phyloP scores from a whole-genome alignment of 1,139 yeast genomes.

The Zhuliangozyma parablackwelliae region DNA sequence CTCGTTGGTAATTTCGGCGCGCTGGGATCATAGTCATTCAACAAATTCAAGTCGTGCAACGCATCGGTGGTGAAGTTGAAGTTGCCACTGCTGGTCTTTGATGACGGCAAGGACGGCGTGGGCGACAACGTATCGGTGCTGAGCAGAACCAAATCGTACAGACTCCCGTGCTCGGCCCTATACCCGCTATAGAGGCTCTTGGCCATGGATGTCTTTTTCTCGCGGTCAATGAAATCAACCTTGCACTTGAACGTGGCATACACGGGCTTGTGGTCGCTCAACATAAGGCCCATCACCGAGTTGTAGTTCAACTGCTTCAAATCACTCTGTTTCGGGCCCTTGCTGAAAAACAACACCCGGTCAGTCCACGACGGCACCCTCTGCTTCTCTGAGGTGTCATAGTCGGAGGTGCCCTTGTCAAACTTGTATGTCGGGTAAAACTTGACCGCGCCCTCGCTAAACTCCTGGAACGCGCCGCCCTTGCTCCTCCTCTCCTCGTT shows the following conservation, averaged over 20 bases:
- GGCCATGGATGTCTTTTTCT: slow-evolving; percentile 26
- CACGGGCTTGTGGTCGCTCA: slow-evolving; percentile 92
- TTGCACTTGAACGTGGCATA: slow-evolving; percentile 66
- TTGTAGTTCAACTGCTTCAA: slow-evolving; percentile 58
- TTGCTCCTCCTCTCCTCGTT: slow-evolving; percentile 67
- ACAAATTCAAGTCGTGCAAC: slow-evolving; percentile 33
- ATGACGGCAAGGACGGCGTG: slow-evolving; percentile 11
- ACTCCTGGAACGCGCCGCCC: slow-evolving; percentile 67
- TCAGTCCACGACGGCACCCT: slow-evolving; percentile 98
- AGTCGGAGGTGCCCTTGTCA: slow-evolving; percentile 78
- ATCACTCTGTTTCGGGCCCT: slow-evolving; percentile 38
- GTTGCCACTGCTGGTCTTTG: slow-evolving; percentile 9
- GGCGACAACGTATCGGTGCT: slow-evolving; percentile 6
- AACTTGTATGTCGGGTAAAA: slow-evolving; percentile 93
- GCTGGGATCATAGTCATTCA: slow-evolving; percentile 23
- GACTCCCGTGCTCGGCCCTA: slow-evolving; percentile 25
- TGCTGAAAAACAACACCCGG: slow-evolving; percentile 56
- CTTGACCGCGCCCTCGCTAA: slow-evolving; percentile 70
- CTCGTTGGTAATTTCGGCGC: slow-evolving; percentile 20
- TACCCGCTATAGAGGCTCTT: slow-evolving; percentile 28
- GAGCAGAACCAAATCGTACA: slow-evolving; percentile 7
- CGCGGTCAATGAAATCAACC: slow-evolving; percentile 57
- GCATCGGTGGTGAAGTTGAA: slow-evolving; percentile 26
- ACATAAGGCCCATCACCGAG: slow-evolving; percentile 48
- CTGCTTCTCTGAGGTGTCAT: slow-evolving; percentile 88